Percentiles rank a stretch among this genome's conserved stretches.
Conservation (phyloP, 2,329 filamentous ascomycete genomes). For the Hypomyces rosellus region DNA sequence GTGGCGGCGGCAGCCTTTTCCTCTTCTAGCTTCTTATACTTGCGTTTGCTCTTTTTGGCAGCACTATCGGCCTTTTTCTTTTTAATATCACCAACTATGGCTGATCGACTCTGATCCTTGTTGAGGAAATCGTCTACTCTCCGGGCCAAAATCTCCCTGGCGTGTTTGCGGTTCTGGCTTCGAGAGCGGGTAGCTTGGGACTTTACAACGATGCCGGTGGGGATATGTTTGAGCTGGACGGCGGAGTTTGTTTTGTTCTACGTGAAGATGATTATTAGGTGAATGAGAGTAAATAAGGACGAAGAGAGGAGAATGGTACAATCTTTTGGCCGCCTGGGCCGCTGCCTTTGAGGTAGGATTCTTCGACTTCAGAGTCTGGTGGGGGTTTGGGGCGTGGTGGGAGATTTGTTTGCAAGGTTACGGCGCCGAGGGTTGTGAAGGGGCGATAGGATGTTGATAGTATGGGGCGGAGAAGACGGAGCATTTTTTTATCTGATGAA, state of each 20-base stretch:
- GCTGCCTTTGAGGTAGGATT: constrained; percentile 82
- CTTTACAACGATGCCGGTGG: constrained; percentile 90
- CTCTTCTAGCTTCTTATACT: constrained; percentile 60
- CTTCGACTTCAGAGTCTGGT: constrained; percentile 71
- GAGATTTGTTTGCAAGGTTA: constrained; percentile 44
- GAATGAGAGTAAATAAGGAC: constrained; percentile 3
- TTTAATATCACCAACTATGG: constrained; percentile 57
- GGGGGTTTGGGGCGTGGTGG: constrained; percentile 70
- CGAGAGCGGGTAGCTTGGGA: constrained; percentile 86
- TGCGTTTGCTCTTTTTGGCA: constrained; percentile 75
- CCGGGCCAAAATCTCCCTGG: constrained; percentile 69
- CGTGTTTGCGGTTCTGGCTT: constrained; percentile 80
- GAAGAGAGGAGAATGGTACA: constrained; percentile 38
- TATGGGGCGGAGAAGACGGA: no score
- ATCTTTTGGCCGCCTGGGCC: constrained; percentile 97
- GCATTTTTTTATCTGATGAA: no score
- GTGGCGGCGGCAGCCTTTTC: constrained; percentile 24
- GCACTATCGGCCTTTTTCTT: constrained; percentile 67
- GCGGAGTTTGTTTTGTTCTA: constrained; percentile 95
- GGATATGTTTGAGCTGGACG: constrained; percentile 84
- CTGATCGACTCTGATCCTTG: constrained; percentile 61
- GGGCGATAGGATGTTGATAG: constrained; percentile 11
- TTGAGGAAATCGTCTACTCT: constrained; percentile 66
- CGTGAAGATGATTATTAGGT: not conserved
- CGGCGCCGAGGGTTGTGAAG: constrained; percentile 27